Percentiles rank a stretch among this genome's conserved stretches.
Conservation (phyloP, 306 rosid genomes). For the Vachellia pachyceras region DNA sequence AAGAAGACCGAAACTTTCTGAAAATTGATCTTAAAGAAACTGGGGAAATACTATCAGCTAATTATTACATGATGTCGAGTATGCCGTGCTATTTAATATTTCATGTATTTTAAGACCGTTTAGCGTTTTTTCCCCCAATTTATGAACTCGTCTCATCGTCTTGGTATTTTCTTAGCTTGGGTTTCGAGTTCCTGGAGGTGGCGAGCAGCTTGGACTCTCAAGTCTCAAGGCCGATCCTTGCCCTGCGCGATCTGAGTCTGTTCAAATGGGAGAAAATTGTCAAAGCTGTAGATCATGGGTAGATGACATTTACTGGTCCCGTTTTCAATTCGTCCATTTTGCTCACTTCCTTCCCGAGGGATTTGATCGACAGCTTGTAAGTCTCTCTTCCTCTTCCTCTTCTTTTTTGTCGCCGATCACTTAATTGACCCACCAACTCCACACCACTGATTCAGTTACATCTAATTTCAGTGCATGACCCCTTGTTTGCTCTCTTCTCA, state of each 20-base stretch:
- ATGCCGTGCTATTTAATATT: too few species aligned
- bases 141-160: too few species aligned
- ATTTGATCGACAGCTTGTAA: slow-evolving; percentile 59
- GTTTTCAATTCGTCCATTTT: slow-evolving; percentile 58
- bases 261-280: slow-evolving; percentile 43
- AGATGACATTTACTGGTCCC: slow-evolving; percentile 68
- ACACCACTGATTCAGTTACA: neutral
- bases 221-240: neutral
- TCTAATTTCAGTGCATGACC: neutral
- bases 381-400: neutral
- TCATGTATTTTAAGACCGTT: too few species aligned
- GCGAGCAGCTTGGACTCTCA: neutral
- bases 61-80: too few species aligned
- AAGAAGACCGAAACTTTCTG: too few species aligned
- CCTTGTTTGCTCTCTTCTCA: neutral
- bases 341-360: slow-evolving; percentile 48
- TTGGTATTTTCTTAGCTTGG: neutral
- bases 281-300: slow-evolving; percentile 50
- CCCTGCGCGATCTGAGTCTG: neutral
- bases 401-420: slow-evolving; percentile 1
- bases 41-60: too few species aligned
- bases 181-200: neutral
- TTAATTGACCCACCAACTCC: neutral
- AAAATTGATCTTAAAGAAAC: too few species aligned
- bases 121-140: too few species aligned